Conservation (phyloP, 1,139 yeast species). For the Protomyces macrosporus region DNA sequence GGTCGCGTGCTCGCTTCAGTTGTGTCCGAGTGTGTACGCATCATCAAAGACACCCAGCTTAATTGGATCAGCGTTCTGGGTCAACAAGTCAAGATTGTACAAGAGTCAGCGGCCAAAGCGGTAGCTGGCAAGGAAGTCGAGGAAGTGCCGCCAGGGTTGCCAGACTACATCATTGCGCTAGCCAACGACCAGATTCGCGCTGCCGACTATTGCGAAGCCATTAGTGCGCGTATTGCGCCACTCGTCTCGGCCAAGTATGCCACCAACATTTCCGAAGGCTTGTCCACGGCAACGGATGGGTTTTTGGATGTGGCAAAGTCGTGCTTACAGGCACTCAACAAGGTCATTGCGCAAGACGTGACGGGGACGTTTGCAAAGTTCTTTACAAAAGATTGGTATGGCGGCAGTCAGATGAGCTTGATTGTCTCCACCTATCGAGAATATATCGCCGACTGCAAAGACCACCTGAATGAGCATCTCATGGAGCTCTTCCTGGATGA, state of each 20-base stretch:
- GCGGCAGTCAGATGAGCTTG: constrained; percentile 32
- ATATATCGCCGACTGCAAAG: constrained; percentile 42
- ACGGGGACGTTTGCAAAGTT: constrained; percentile 47
- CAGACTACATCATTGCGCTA: constrained; percentile 75
- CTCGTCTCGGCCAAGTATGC: constrained; percentile 65
- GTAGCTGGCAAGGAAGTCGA: constrained; percentile 41
- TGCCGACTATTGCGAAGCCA: constrained; percentile 72
- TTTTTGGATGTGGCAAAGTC: constrained; percentile 70
- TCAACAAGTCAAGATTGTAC: constrained; percentile 52
- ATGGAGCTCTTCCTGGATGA: constrained; percentile 52
- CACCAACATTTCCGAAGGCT: constrained; percentile 50
- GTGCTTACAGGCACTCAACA: constrained; percentile 58
- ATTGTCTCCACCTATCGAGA: constrained; percentile 38
- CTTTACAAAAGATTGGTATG: constrained; percentile 49
- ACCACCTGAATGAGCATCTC: constrained; percentile 51
- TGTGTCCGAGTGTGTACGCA: constrained; percentile 62
- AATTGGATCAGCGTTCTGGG: constrained; percentile 37
- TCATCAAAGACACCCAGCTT: constrained; percentile 55
- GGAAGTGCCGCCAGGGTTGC: constrained; percentile 53
- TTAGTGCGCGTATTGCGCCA: constrained; percentile 58
- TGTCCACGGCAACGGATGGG: constrained; percentile 65
- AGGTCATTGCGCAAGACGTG: constrained; percentile 68
- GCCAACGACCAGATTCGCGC: constrained; percentile 86
- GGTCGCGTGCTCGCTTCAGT: constrained; percentile 80
- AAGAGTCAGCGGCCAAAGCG: constrained; percentile 50